A percentile compares a stretch with the other conserved stretches of the same genome.
Conservation (phyloP, 768 basidiomycete genomes). For the Amanita phalloides region DNA sequence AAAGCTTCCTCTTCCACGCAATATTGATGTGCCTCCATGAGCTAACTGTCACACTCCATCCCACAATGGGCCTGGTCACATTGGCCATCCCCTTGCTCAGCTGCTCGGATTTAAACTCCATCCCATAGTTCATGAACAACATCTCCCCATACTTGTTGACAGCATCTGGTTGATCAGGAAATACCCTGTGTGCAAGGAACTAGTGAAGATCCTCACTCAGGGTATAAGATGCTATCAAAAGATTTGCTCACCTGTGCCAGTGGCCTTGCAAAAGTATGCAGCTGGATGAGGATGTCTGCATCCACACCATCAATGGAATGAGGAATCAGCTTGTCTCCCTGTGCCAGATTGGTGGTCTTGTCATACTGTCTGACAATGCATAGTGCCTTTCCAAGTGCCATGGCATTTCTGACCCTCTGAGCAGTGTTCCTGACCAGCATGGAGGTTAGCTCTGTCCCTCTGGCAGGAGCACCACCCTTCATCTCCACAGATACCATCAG, state of each 20-base stretch:
- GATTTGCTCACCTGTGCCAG: conserved; percentile 4
- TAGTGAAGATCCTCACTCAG: background rate
- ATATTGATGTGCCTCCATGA: conserved; percentile 13
- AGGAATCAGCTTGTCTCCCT: conserved; percentile 16
- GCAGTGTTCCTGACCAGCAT: conserved; percentile 7
- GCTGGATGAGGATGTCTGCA: conserved; percentile 16
- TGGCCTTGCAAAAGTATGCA: conserved; percentile 13
- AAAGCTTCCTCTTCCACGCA: conserved; percentile 12
- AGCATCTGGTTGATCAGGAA: background rate
- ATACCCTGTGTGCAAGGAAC: background rate
- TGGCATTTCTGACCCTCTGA: conserved; percentile 5
- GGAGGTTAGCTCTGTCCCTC: conserved; percentile 8
- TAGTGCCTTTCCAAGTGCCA: conserved; percentile 10
- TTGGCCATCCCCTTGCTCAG: conserved; percentile 6
- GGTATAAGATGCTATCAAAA: no score
- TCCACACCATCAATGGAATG: conserved; percentile 14
- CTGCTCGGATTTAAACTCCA: conserved; percentile 7
- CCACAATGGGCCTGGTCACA: background rate
- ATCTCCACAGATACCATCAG: conserved; percentile 3
- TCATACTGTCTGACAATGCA: conserved; percentile 10
- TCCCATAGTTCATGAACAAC: conserved; percentile 12
- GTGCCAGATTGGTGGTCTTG: conserved; percentile 10
- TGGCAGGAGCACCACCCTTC: conserved; percentile 10
- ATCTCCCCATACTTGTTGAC: conserved; percentile 4
- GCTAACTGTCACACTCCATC: conserved; percentile 3